phyloP scores from a whole-genome alignment of 176 grass and related monocot genomes.

The Zoysia pacifica region DNA sequence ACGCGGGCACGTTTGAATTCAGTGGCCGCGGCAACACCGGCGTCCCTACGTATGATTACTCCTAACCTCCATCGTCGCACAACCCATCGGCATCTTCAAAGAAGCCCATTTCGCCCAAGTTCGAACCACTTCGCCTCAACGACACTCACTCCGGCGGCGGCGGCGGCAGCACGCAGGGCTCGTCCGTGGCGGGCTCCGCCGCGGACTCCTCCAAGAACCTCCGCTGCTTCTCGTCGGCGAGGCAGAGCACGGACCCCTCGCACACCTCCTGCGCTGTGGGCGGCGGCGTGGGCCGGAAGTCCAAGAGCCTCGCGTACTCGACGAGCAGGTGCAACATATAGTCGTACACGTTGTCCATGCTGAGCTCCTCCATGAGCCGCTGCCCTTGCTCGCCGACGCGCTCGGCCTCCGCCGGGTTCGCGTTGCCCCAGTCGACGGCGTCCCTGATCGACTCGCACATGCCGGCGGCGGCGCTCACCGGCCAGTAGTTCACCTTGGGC shows the following conservation, averaged over 20 bases:
- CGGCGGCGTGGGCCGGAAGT: conserved; percentile 55
- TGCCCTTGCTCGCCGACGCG: conserved; percentile 55
- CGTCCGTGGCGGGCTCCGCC: conserved; percentile 27
- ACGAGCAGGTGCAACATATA: conserved; percentile 87
- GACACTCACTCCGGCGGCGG: neutral
- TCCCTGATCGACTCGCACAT: conserved; percentile 70
- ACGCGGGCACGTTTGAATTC: no score
- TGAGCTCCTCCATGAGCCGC: conserved; percentile 64
- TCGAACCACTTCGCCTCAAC: neutral
- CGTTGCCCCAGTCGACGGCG: conserved; percentile 79
- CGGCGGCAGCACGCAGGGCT: conserved; percentile 46
- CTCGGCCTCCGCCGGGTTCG: conserved; percentile 62
- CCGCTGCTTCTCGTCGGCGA: conserved; percentile 56
- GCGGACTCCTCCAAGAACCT: conserved; percentile 59
- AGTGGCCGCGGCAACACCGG: no score
- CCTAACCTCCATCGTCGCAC: no score
- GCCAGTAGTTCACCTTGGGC: conserved; percentile 66
- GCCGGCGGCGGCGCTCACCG: conserved; percentile 16
- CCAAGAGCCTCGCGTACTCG: conserved; percentile 72
- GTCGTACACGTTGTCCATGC: conserved; percentile 77
- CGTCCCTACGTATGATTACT: no score
- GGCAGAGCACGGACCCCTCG: conserved; percentile 61
- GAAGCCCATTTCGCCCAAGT: no score
- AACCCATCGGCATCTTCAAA: no score
- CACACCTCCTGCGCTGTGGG: conserved; percentile 69